Conservation (phyloP, 2,329 filamentous ascomycete species). For the Colletotrichum cordylinicola region DNA sequence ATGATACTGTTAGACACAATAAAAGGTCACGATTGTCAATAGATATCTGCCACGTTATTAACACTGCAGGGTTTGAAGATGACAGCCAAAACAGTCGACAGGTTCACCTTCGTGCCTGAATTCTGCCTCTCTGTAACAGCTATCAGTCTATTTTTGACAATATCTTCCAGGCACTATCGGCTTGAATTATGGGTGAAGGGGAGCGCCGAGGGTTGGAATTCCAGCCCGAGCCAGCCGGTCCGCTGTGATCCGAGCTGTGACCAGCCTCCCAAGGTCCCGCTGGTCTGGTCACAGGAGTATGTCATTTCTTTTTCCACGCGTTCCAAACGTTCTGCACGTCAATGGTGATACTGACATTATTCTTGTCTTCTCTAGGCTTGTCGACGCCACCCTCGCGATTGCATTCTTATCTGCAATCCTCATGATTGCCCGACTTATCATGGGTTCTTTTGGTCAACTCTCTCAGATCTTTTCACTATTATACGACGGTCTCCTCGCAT, state of each 20-base stretch:
- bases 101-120: constrained; percentile 22
- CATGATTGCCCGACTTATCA: constrained; percentile 28
- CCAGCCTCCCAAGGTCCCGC: constrained; percentile 31
- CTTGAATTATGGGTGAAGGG: constrained; percentile 31
- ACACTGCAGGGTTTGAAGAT: neutral
- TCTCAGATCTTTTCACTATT: constrained; percentile 24
- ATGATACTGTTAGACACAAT: neutral
- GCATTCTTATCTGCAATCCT: constrained; percentile 32
- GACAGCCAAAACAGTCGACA: neutral
- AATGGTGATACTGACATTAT: neutral
- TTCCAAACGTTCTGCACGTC: neutral
- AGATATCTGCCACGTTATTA: neutral
- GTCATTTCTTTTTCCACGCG: neutral
- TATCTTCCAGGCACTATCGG: constrained; percentile 26
- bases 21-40: neutral
- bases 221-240: constrained; percentile 30
- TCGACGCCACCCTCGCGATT: constrained; percentile 33
- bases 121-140: constrained; percentile 11
- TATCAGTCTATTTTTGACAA: constrained; percentile 25
- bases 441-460: constrained; percentile 25
- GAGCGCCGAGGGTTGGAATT: constrained; percentile 33
- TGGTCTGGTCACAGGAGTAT: constrained; percentile 32
- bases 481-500: constrained; percentile 33
- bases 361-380: constrained; percentile 22
- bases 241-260: constrained; percentile 34